A percentile compares a stretch with the other conserved stretches of the same genome.
Evolutionary conservation across 2,329 filamentous ascomycete species (phyloP).

Genomic region (Monosporascus sp.): DNA sequence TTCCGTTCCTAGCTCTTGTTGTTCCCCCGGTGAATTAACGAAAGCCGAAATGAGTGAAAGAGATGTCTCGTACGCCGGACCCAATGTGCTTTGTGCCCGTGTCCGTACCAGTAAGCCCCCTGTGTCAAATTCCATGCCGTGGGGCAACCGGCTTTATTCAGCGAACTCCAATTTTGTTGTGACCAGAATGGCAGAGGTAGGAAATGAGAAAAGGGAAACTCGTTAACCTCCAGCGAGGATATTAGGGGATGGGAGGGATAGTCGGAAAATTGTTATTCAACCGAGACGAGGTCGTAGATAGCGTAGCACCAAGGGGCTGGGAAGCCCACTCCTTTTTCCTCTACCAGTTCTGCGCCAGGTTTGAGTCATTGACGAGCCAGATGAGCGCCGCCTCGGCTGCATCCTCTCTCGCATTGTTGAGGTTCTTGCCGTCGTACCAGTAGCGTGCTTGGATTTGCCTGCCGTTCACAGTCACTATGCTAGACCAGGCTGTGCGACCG

Average conservation of each 20-base stretch:
- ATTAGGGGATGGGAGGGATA: conserved; percentile 11
- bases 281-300: conserved; percentile 1
- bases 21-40: neutral
- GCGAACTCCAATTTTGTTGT: conserved; percentile 24
- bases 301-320: neutral
- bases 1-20: neutral
- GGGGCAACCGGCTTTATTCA: conserved; percentile 21
- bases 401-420: conserved; percentile 85
- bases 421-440: conserved; percentile 87
- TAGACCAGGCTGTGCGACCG: conserved; percentile 87
- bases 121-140: conserved; percentile 16
- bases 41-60: neutral
- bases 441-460: conserved; percentile 65
- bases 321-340: neutral
- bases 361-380: conserved; percentile 41
- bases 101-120: conserved; percentile 5
- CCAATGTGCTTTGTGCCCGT: conserved; percentile 10
- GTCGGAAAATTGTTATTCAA: neutral
- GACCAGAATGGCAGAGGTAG: conserved; percentile 20
- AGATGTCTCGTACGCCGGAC: conserved; percentile 13
- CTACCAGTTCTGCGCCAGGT: conserved; percentile 21
- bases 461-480: conserved; percentile 67
- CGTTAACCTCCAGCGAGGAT: conserved; percentile 10
- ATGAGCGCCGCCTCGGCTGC: conserved; percentile 77
- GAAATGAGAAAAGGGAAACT: conserved; percentile 10